Conservation (phyloP, 2,329 filamentous ascomycete genomes). For the Claviceps paspali region DNA sequence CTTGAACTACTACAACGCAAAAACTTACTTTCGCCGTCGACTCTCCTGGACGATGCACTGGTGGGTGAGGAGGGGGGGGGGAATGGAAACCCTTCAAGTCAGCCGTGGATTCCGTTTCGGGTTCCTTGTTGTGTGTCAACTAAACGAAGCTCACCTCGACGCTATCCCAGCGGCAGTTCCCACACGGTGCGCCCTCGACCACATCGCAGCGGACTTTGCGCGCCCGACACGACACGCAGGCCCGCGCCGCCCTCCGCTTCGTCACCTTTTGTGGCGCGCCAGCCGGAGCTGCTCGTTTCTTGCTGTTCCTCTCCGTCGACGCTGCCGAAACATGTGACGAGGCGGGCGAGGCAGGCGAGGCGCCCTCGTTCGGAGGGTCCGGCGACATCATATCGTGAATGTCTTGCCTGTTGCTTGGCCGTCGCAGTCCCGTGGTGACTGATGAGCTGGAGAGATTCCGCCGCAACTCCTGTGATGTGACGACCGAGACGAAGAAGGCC, state of each 20-base stretch:
- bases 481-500: too few species aligned
- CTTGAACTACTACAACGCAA: too few species aligned
- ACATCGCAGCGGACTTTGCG: conserved; percentile 92
- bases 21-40: conserved; percentile 74
- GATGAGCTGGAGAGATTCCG: too few species aligned
- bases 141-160: conserved; percentile 48
- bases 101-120: too few species aligned
- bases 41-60: conserved; percentile 61
- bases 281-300: conserved; percentile 19
- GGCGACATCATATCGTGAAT: conserved; percentile 7
- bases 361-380: conserved; percentile 13
- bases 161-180: conserved; percentile 71
- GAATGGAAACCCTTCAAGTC: too few species aligned
- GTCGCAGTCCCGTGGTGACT: too few species aligned
- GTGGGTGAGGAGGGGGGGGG: too few species aligned
- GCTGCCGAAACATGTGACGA: conserved; percentile 14
- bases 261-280: conserved; percentile 30
- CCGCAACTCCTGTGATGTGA: too few species aligned
- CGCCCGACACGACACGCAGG: conserved; percentile 75
- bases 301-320: conserved; percentile 12
- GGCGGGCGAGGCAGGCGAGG: conserved; percentile 11
- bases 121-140: too few species aligned
- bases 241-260: conserved; percentile 80
- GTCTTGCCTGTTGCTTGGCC: too few species aligned
- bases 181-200: conserved; percentile 74